These are phyloP conservation scores for Trypanosoma congolense DNA, from an alignment of 208 protist species.

Conservation along the genomic window DNA sequence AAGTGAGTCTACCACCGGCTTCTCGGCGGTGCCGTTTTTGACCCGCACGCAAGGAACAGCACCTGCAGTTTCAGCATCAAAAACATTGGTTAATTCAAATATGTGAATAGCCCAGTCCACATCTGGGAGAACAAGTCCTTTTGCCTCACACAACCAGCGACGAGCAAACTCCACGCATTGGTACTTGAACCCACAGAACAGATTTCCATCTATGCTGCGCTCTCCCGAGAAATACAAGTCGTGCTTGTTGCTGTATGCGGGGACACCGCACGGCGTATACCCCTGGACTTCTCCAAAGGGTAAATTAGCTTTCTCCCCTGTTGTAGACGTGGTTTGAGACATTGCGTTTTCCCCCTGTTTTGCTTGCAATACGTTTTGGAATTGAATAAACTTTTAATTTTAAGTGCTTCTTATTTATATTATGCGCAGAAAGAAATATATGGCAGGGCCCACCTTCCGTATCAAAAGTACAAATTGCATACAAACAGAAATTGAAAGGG, in stretches of 20 bases:
- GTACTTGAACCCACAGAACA: constrained; percentile 88
- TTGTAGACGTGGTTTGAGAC: background rate
- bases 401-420: too few species aligned
- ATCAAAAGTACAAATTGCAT: background rate
- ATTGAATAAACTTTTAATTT: too few species aligned
- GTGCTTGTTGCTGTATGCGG: constrained; percentile 87
- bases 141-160: constrained; percentile 76
- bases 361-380: background rate
- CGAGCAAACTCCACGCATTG: constrained; percentile 89
- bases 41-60: constrained; percentile 41
- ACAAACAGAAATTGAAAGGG: background rate
- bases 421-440: too few species aligned
- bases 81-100: constrained; percentile 56
- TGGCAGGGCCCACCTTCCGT: too few species aligned
- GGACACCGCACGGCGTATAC: constrained; percentile 62
- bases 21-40: constrained; percentile 49
- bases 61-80: constrained; percentile 53
- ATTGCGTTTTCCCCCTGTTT: background rate
- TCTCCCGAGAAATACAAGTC: constrained; percentile 84
- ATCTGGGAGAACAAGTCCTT: constrained; percentile 73
- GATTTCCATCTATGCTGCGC: constrained; percentile 63
- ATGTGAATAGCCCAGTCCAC: constrained; percentile 82
- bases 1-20: constrained; percentile 70
- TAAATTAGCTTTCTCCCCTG: constrained; percentile 6
- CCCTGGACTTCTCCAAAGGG: constrained; percentile 78